A percentile compares a stretch with the other conserved stretches of the same genome.
Conservation (phyloP, 164 flowering plant species). For the Stephania japonica region DNA sequence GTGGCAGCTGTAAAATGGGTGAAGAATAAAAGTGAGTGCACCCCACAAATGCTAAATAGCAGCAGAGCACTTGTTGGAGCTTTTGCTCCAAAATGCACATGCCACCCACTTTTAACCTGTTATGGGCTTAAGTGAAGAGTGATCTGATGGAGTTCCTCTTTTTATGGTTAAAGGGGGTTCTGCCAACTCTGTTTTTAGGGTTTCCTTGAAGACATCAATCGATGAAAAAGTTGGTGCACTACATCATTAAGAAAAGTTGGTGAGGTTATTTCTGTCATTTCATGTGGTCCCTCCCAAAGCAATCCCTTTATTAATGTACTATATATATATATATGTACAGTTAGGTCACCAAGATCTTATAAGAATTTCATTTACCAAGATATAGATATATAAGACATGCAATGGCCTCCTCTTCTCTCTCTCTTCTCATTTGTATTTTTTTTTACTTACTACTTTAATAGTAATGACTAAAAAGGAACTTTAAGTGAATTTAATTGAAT, state of each 20-base stretch:
- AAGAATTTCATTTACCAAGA: not conserved
- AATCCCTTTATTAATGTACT: not conserved
- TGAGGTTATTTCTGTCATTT: not conserved
- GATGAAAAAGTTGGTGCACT: not conserved
- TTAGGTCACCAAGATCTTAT: not conserved
- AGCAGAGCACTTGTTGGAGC: not conserved
- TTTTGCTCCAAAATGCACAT: not conserved
- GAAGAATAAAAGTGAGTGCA: not conserved
- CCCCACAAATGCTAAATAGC: not conserved
- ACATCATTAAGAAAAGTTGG: not conserved
- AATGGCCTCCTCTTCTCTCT: not conserved
- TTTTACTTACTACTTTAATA: too few relatives aligned
- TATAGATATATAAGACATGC: not conserved
- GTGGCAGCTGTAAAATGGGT: not conserved
- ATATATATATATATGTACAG: not conserved
- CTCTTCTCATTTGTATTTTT: too few relatives aligned
- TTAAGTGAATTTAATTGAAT: too few relatives aligned
- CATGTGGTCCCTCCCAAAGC: not conserved
- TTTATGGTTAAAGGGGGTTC: not conserved
- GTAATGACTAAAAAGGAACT: too few relatives aligned
- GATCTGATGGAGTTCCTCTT: not conserved
- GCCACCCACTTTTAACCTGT: not conserved
- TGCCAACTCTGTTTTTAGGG: conserved; percentile 1
- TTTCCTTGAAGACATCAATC: not conserved
- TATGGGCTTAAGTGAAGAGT: not conserved